These are phyloP conservation scores for Cyphellophora europaea DNA, from an alignment of 2,329 filamentous ascomycete genomes.

Conservation along the genomic window DNA sequence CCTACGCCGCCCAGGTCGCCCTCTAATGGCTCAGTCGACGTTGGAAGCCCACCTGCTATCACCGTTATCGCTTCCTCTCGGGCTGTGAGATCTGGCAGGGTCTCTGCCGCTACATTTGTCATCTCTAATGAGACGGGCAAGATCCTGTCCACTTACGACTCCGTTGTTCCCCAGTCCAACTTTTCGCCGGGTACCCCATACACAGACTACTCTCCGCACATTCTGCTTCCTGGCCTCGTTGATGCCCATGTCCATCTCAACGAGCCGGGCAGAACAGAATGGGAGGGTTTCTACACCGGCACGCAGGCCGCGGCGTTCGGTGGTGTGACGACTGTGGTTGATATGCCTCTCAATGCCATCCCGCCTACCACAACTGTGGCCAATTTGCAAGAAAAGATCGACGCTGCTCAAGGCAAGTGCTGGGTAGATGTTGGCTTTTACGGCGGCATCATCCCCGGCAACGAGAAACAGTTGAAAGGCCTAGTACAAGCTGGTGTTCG, in stretches of 20 bases:
- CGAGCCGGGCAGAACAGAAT: slow-evolving; percentile 92
- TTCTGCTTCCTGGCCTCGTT: slow-evolving; percentile 83
- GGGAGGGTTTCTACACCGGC: slow-evolving; percentile 95
- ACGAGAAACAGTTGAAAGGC: slow-evolving; percentile 66
- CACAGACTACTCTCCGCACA: slow-evolving; percentile 71
- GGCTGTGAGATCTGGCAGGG: slow-evolving; percentile 65
- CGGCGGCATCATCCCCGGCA: slow-evolving; percentile 87
- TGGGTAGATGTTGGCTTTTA: slow-evolving; percentile 99
- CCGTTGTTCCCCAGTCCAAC: slow-evolving; percentile 61
- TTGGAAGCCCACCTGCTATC: slow-evolving; percentile 36
- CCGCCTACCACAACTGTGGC: slow-evolving; percentile 86
- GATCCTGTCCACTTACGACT: slow-evolving; percentile 66
- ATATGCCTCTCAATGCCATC: slow-evolving; percentile 97
- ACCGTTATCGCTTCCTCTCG: slow-evolving; percentile 76
- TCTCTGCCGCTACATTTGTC: slow-evolving; percentile 75
- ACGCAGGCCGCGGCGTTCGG: slow-evolving; percentile 90
- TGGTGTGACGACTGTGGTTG: slow-evolving; percentile 90
- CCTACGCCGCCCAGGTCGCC: slow-evolving; percentile 17
- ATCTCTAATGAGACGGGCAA: slow-evolving; percentile 73
- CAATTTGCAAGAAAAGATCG: slow-evolving; percentile 75
- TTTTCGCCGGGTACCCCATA: slow-evolving; percentile 69
- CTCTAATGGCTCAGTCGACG: slow-evolving; percentile 12
- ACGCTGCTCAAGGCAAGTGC: slow-evolving; percentile 75
- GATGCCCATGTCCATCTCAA: slow-evolving; percentile 98
- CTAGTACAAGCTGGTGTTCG: slow-evolving; percentile 78